Evolutionary conservation across 768 basidiomycete genomes (phyloP).

Genomic region (Tubosaeta sp.): DNA sequence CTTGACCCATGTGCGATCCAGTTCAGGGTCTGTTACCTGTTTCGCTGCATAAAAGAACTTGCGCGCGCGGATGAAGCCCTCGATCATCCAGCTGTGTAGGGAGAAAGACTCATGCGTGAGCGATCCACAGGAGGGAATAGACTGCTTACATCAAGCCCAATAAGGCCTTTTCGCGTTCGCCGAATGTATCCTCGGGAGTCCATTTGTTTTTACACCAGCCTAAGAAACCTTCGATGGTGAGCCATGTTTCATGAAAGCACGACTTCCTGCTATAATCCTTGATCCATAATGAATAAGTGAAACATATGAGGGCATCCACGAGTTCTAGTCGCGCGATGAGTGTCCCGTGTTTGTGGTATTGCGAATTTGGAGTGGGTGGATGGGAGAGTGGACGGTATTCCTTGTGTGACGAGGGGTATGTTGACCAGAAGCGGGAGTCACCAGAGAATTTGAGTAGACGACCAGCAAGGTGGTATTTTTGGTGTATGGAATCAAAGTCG

Average conservation of each 20-base stretch:
- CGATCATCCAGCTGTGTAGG: conserved; percentile 65
- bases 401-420: conserved; percentile 59
- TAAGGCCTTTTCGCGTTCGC: conserved; percentile 55
- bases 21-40: conserved; percentile 30
- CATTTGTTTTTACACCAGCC: conserved; percentile 71
- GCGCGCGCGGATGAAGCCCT: conserved; percentile 64
- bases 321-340: conserved; percentile 77
- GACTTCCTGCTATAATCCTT: conserved; percentile 55
- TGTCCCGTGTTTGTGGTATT: conserved; percentile 72
- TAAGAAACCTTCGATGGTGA: conserved; percentile 65
- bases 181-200: conserved; percentile 39
- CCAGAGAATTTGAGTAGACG: conserved; percentile 82
- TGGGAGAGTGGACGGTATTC: conserved; percentile 59
- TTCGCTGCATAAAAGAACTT: conserved; percentile 41
- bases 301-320: conserved; percentile 77
- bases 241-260: conserved; percentile 63
- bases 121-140: conserved; percentile 13
- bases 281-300: conserved; percentile 81
- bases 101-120: conserved; percentile 23
- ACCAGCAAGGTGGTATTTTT: conserved; percentile 66
- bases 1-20: conserved; percentile 33
- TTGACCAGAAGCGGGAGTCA: conserved; percentile 73
- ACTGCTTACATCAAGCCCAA: conserved; percentile 74
- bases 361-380: conserved; percentile 61
- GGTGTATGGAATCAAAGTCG: conserved; percentile 59